Base-by-base conservation (phyloP, 345 rosid genomes). In the Psidium friedrichsthalianum region DNA sequence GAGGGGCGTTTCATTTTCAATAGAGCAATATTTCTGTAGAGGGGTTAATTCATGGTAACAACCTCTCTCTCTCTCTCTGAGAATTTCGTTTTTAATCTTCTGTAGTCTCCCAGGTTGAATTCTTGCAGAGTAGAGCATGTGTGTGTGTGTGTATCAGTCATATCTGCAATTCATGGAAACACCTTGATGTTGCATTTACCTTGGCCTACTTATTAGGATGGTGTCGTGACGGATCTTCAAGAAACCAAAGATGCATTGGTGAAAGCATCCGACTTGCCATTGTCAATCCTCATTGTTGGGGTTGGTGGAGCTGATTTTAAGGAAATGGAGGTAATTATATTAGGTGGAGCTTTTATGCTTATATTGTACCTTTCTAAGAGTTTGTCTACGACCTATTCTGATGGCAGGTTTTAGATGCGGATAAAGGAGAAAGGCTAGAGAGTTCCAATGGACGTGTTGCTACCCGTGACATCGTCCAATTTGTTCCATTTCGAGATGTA, bases 241-340 rank as follows among this genome's bases (percentile, higher is more conserved):
- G 99, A 97, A 89, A 97, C 99, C 20, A 95, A 90, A 90, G 99
- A 97, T 86, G 93, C 98, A 81, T 82, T 97, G 24, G 99, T 97
- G 85, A 93, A 94, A 90, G 99, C 98, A 86, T 97, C 98, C 12
- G 95, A 94, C 90, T 93, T 97, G 22, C 99, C 99, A 3, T 85
- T 97, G 83, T 97, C 98, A 55, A 95, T 97, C 88, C 94, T 97
- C 69, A 94, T 97, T 58, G 96, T 97, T 83, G 98, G 99, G 83
- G 99, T 97, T 18, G 99, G 99, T 87, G 99, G 99, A 90, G 99
- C 99, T 24, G 99, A 97, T 89, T 97, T 93, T 85, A 97, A 94
- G 91, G 99, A 97, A 91, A 97, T 97, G 99, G 98, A 97, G 99
- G 99, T 95, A 90, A 24, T 10, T 83, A 27, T 83, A 32, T 58